Evolutionary conservation across 352 stramenopile species (phyloP).

Genomic region (Phytophthora uliginosa): DNA sequence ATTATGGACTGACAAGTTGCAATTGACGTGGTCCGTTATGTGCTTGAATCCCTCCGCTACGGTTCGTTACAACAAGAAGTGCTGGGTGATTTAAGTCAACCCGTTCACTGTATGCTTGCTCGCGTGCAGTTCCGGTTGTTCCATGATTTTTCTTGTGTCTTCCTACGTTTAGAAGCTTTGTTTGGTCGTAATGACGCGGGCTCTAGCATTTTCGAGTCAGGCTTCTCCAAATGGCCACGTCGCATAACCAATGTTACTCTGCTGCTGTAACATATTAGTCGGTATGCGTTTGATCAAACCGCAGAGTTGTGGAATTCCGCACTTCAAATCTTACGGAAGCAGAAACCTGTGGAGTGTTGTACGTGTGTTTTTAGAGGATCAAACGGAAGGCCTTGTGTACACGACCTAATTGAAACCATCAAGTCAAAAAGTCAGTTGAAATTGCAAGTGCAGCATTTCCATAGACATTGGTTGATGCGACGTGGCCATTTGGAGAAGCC

Average conservation of each 20-base stretch:
- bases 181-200: too few relatives aligned
- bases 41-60: too few relatives aligned
- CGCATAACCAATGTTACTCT: background rate
- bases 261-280: too few relatives aligned
- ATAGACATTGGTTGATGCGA: background rate
- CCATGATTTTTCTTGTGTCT: background rate
- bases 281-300: background rate
- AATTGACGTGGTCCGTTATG: too few relatives aligned
- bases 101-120: background rate
- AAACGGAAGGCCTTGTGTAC: background rate
- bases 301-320: background rate
- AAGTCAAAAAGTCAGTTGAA: background rate
- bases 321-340: background rate
- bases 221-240: background rate
- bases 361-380: background rate
- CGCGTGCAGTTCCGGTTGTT: background rate
- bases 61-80: too few relatives aligned
- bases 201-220: background rate
- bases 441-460: background rate
- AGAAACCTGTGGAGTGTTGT: background rate
- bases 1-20: too few relatives aligned
- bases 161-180: background rate
- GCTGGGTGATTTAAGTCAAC: background rate
- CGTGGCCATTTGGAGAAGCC: background rate
- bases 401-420: background rate